phyloP scores from a whole-genome alignment of 768 basidiomycete genomes.

The Terana coerulea region DNA sequence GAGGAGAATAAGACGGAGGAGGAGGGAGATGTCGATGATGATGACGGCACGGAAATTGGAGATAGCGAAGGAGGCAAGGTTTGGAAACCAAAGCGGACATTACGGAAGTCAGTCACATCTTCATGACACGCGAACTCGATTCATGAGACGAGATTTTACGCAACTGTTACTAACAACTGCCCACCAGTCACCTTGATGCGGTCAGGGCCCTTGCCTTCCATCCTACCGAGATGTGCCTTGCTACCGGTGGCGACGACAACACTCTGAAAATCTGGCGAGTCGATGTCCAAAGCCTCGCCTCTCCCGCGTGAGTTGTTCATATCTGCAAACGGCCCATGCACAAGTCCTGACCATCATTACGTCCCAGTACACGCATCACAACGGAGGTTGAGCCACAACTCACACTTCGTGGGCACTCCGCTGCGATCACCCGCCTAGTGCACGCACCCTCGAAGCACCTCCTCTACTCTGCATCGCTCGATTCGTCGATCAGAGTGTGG shows the following conservation, averaged over 20 bases:
- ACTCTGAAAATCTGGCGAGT: conserved; percentile 96
- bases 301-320: conserved; percentile 60
- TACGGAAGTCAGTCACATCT: conserved; percentile 71
- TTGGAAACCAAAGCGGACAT: conserved; percentile 83
- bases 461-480: conserved; percentile 89
- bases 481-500: conserved; percentile 93
- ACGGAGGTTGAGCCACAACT: conserved; percentile 92
- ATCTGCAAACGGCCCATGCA: neutral
- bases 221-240: conserved; percentile 77
- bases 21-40: conserved; percentile 60
- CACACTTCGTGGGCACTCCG: conserved; percentile 91
- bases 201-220: conserved; percentile 91
- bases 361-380: conserved; percentile 57
- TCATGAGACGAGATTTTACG: neutral
- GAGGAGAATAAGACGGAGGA: conserved; percentile 71
- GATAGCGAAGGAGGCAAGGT: conserved; percentile 68
- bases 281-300: conserved; percentile 71
- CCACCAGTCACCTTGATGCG: conserved; percentile 81
- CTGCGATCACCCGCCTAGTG: conserved; percentile 82
- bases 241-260: conserved; percentile 93
- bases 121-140: conserved; percentile 8
- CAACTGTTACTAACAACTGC: conserved; percentile 16
- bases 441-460: conserved; percentile 72
- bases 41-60: conserved; percentile 52
- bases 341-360: conserved; percentile 11